phyloP scores from a whole-genome alignment of 371 early-diverging fungal genomes.

The Thermomucor indicae-seudaticae region DNA sequence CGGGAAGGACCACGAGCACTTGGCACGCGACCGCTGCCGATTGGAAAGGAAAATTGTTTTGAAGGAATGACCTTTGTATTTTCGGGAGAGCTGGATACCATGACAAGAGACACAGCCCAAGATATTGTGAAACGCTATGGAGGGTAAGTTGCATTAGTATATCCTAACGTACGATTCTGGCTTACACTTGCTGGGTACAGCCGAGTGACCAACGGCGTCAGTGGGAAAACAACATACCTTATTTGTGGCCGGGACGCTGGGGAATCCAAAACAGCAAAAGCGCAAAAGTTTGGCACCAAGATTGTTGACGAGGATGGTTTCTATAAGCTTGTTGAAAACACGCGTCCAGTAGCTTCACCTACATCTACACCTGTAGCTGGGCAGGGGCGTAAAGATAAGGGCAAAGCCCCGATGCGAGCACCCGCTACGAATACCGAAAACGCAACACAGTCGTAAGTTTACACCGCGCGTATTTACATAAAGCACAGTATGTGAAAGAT shows the following conservation, averaged over 20 bases:
- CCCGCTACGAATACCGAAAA: neutral
- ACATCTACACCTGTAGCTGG: neutral
- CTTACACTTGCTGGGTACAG: slow-evolving; percentile 31
- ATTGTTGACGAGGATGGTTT: slow-evolving; percentile 92
- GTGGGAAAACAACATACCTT: slow-evolving; percentile 89
- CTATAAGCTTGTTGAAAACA: slow-evolving; percentile 36
- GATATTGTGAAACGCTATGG: slow-evolving; percentile 92
- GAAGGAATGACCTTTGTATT: slow-evolving; percentile 86
- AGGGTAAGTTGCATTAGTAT: slow-evolving; percentile 48
- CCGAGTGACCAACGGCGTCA: slow-evolving; percentile 78
- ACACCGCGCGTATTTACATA: neutral
- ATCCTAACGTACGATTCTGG: neutral
- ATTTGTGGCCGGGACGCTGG: slow-evolving; percentile 96
- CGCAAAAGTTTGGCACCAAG: slow-evolving; percentile 65
- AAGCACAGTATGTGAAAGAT: neutral
- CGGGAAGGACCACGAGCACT: slow-evolving; percentile 60
- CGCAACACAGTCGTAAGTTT: neutral
- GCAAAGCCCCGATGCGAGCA: neutral
- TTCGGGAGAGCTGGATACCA: slow-evolving; percentile 81
- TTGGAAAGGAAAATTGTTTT: slow-evolving; percentile 77
- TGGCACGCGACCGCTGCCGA: slow-evolving; percentile 78
- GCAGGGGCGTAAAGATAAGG: neutral
- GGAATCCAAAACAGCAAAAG: slow-evolving; percentile 85
- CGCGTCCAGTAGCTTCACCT: slow-evolving; percentile 6
- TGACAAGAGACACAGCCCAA: slow-evolving; percentile 73